Evolutionary conservation across 768 basidiomycete genomes (phyloP).

Genomic region (Phaeotremella skinneri): DNA sequence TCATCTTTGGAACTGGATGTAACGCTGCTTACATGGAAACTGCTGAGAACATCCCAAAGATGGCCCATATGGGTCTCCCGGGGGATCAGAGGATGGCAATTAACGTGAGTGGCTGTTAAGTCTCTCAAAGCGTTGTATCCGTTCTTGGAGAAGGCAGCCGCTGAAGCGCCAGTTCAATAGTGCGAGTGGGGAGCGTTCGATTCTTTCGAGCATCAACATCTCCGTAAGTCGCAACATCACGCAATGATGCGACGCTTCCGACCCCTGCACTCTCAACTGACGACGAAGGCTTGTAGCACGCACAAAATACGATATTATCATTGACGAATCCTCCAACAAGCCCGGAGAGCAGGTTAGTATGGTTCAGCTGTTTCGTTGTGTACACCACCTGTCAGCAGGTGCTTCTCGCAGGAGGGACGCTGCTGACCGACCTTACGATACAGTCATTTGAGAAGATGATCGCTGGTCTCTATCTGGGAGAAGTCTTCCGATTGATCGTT

Average conservation of each 20-base stretch:
- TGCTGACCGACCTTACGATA: not conserved
- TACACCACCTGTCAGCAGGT: too few relatives aligned
- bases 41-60: constrained; percentile 78
- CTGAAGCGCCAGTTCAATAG: constrained; percentile 6
- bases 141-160: too few relatives aligned
- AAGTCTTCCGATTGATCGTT: constrained; percentile 90
- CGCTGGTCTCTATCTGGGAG: constrained; percentile 91
- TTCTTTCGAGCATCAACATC: constrained; percentile 87
- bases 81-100: constrained; percentile 77
- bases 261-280: too few relatives aligned
- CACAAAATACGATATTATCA: constrained; percentile 87
- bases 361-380: constrained; percentile 9
- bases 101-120: constrained; percentile 68
- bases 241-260: not conserved
- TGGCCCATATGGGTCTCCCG: constrained; percentile 66
- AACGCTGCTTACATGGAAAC: constrained; percentile 98
- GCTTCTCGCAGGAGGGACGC: too few relatives aligned
- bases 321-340: constrained; percentile 94
- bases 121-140: constrained; percentile 55
- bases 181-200: constrained; percentile 86
- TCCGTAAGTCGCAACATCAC: constrained; percentile 55
- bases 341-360: constrained; percentile 77
- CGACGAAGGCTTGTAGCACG: constrained; percentile 55
- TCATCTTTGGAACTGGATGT: constrained; percentile 97
- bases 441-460: constrained; percentile 73